A percentile compares a stretch with the other conserved stretches of the same genome.
phyloP scores from a whole-genome alignment of 2,329 filamentous ascomycete species.

The Thermomyces lanuginosus region DNA sequence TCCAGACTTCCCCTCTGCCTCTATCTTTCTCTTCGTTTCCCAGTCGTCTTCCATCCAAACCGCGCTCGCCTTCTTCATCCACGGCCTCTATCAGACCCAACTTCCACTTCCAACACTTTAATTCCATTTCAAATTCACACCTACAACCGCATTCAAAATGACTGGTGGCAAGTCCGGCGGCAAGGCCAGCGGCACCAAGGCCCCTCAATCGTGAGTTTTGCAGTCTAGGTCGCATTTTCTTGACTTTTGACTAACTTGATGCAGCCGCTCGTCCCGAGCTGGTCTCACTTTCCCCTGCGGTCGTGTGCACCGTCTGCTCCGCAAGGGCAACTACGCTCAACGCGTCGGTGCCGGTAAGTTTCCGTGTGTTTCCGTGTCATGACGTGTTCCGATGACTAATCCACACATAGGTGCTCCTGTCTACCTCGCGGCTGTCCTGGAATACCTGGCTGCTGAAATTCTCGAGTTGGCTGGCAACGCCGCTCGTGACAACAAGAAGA shows the following conservation, averaged over 20 bases:
- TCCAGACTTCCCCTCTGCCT: conserved; percentile 15
- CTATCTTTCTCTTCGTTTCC: conserved; percentile 15
- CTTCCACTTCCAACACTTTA: conserved; percentile 4
- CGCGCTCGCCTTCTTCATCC: conserved; percentile 9
- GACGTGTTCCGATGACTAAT: conserved; percentile 13
- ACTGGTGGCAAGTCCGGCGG: conserved; percentile 99
- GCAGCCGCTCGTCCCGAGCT: conserved; percentile 93
- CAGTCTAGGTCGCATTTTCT: conserved; percentile 7
- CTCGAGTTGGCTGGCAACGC: conserved; percentile 98
- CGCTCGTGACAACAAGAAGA: conserved; percentile 99
- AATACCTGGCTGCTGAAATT: conserved; percentile 97
- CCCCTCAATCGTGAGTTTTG: conserved; percentile 83
- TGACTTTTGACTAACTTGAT: conserved; percentile 9
- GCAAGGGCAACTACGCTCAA: conserved; percentile 99
- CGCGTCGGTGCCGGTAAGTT: conserved; percentile 82
- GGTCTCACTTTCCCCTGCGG: conserved; percentile 97
- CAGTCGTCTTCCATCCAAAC: conserved; percentile 6
- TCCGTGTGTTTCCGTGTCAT: conserved; percentile 4
- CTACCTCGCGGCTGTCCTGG: conserved; percentile 91
- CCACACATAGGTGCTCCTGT: conserved; percentile 56
- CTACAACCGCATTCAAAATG: conserved; percentile 58
- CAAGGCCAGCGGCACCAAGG: conserved; percentile 99
- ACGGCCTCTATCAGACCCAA: conserved; percentile 10
- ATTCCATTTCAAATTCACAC: conserved; percentile 16
- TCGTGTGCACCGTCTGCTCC: conserved; percentile 96